Evolutionary conservation across 305 asterid genomes (phyloP).

Genomic region (Solanum hybrid): DNA sequence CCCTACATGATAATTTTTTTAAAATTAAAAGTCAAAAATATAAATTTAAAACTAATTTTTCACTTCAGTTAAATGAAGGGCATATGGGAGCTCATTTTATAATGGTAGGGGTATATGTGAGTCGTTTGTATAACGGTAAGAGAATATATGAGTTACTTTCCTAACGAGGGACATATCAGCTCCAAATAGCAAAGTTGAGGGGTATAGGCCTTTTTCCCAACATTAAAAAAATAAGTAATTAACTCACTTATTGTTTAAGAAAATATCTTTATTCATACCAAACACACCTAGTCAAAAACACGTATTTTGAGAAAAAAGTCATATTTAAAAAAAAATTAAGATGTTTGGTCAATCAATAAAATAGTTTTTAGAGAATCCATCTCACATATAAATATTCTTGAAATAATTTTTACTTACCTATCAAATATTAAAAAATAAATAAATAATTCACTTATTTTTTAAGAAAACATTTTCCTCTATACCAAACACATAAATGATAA

Average conservation of each 20-base stretch:
- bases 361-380: not conserved
- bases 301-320: not conserved
- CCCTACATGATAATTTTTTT: not conserved
- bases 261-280: not conserved
- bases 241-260: not conserved
- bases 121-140: not conserved
- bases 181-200: not conserved
- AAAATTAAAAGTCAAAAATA: not conserved
- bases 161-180: not conserved
- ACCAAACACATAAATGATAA: not conserved
- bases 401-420: not conserved
- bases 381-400: not conserved
- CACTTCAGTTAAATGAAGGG: not conserved
- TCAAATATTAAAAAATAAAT: not conserved
- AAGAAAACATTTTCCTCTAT: not conserved
- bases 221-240: not conserved
- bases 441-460: not conserved
- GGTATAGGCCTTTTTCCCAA: not conserved
- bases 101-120: not conserved
- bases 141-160: not conserved
- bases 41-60: no score
- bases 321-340: no score
- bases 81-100: not conserved
- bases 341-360: not conserved
- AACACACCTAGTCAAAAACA: not conserved